phyloP scores from a whole-genome alignment of 2,329 filamentous ascomycete species.

The Neofusicoccum umdonicola region DNA sequence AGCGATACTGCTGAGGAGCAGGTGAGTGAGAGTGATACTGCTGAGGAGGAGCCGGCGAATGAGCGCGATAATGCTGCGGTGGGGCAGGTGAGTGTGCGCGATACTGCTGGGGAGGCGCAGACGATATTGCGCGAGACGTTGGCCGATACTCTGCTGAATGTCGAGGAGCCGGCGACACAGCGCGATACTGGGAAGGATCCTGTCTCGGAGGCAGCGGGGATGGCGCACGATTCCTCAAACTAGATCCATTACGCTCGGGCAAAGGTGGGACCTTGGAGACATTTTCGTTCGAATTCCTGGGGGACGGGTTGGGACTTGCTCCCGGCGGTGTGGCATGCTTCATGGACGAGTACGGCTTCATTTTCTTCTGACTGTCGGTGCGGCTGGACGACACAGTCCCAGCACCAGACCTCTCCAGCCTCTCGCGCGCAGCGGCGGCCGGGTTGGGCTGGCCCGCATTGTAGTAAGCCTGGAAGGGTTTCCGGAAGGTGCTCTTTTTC shows the following conservation, averaged over 20 bases:
- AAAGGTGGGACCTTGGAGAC: constrained; percentile 4
- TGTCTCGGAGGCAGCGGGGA: constrained; percentile 22
- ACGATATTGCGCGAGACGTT: constrained; percentile 16
- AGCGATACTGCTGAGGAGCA: constrained; percentile 21
- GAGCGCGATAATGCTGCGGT: constrained; percentile 21
- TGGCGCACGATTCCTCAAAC: constrained; percentile 3
- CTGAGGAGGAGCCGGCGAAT: constrained; percentile 38
- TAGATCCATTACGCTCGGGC: constrained; percentile 2
- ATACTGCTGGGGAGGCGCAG: constrained; percentile 22
- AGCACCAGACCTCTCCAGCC: constrained; percentile 27
- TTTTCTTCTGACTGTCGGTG: constrained; percentile 33
- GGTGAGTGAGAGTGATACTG: constrained; percentile 13
- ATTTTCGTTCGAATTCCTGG: constrained; percentile 9
- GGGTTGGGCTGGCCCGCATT: constrained; percentile 43
- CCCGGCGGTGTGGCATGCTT: constrained; percentile 39
- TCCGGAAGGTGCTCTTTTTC: constrained; percentile 60
- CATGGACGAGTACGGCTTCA: constrained; percentile 51
- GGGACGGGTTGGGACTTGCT: constrained; percentile 30
- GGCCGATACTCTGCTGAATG: constrained; percentile 21
- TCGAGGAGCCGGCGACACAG: constrained; percentile 38
- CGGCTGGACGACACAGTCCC: constrained; percentile 23
- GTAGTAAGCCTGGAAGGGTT: constrained; percentile 64
- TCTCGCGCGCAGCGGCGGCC: constrained; percentile 36
- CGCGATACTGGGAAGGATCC: constrained; percentile 26
- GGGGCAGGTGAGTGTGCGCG: constrained; percentile 22